Evolutionary conservation across 208 protist species (phyloP).

Genomic region (Acanthamoeba culbertsoni): DNA sequence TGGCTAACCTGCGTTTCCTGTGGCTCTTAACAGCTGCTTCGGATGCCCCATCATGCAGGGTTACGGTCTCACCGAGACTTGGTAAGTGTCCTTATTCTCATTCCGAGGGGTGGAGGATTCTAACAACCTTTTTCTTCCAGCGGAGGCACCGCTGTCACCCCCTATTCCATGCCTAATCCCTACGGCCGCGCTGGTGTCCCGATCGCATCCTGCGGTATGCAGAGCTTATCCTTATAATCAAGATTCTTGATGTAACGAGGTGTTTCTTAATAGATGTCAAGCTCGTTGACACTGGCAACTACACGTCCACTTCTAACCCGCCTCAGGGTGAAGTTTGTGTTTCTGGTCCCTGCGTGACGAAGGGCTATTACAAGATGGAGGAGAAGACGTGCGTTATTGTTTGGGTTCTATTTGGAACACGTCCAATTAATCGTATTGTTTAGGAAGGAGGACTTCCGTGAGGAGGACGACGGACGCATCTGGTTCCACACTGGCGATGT

Average conservation of each 20-base stretch:
- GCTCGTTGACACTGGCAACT: slow-evolving; percentile 87
- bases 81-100: background rate
- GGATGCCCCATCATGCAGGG: slow-evolving; percentile 78
- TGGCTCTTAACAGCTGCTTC: slow-evolving; percentile 70
- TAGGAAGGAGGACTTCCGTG: slow-evolving; percentile 74
- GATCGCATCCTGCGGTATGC: background rate
- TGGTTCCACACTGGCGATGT: slow-evolving; percentile 91
- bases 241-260: background rate
- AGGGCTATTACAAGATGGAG: slow-evolving; percentile 83
- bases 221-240: background rate
- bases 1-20: too few relatives aligned
- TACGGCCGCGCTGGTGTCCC: background rate
- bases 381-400: slow-evolving; percentile 78
- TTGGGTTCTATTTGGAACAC: slow-evolving; percentile 80
- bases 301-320: background rate
- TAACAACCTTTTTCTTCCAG: background rate
- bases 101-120: background rate
- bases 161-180: background rate
- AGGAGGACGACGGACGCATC: slow-evolving; percentile 83
- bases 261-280: slow-evolving; percentile 84
- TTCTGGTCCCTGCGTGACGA: slow-evolving; percentile 79
- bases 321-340: slow-evolving; percentile 80
- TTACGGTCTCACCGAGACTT: slow-evolving; percentile 85
- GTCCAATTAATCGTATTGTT: slow-evolving; percentile 51
- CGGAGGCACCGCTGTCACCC: background rate